Evolutionary conservation across 106 monocot species (phyloP).

Genomic region (Apostasia ramifera): DNA sequence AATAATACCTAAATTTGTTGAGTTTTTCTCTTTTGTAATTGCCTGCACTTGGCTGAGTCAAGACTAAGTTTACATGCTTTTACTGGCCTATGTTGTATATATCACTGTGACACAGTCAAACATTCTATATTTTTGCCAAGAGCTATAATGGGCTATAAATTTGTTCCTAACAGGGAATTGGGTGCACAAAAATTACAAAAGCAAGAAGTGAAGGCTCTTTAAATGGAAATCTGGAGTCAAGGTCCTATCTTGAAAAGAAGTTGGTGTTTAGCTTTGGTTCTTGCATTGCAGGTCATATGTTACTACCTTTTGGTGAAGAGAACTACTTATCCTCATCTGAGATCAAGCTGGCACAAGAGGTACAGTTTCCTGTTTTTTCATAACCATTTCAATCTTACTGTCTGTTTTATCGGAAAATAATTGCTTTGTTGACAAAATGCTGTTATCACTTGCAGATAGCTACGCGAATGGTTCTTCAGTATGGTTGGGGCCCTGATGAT

Average conservation of each 20-base stretch:
- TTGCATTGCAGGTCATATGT: slow-evolving; percentile 54
- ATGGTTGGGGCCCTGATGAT: slow-evolving; percentile 96
- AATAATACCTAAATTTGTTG: too few species aligned
- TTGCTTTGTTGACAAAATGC: not conserved
- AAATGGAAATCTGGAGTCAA: slow-evolving; percentile 77
- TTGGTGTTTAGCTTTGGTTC: slow-evolving; percentile 92
- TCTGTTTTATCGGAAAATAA: not conserved
- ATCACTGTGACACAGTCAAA: too few species aligned
- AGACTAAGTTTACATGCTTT: not conserved
- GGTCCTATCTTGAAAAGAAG: slow-evolving; percentile 83
- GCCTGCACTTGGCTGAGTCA: not conserved
- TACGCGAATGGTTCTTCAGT: slow-evolving; percentile 85
- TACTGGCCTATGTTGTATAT: too few species aligned
- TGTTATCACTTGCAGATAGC: slow-evolving; percentile 53
- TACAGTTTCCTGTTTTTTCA: slow-evolving; percentile 7
- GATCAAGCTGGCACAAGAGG: slow-evolving; percentile 83
- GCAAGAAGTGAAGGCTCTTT: slow-evolving; percentile 52
- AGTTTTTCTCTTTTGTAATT: not conserved
- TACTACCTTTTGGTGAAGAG: slow-evolving; percentile 84
- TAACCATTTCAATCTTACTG: not conserved
- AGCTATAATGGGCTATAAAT: not conserved
- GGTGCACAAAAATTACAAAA: slow-evolving; percentile 83
- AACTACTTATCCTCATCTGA: slow-evolving; percentile 78
- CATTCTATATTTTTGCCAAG: not conserved
- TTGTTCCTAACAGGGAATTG: slow-evolving; percentile 55